Percentiles rank a stretch among this genome's conserved stretches.
Evolutionary conservation across 2,329 filamentous ascomycete genomes (phyloP).

Genomic region (Colletotrichum incanum): DNA sequence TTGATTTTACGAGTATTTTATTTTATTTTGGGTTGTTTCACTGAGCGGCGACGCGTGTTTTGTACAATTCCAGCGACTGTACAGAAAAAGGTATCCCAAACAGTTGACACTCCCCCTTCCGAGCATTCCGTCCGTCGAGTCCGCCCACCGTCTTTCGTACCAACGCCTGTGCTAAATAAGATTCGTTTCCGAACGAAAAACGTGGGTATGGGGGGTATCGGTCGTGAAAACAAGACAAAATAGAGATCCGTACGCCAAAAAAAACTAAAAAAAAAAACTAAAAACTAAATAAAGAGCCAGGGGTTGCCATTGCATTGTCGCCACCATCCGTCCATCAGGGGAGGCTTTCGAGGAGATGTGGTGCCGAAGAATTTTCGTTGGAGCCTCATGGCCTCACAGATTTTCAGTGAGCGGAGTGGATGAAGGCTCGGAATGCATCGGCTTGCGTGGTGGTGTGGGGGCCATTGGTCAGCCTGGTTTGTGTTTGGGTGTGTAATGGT

Average conservation of each 20-base stretch:
- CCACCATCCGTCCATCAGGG: constrained; percentile 8
- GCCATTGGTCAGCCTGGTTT: constrained; percentile 20
- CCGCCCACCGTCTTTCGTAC: constrained; percentile 1
- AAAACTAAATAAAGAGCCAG: neutral
- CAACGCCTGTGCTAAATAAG: constrained; percentile 25
- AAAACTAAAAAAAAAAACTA: no score
- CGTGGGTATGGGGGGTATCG: constrained; percentile 36
- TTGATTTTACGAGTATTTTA: neutral
- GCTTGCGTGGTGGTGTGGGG: constrained; percentile 15
- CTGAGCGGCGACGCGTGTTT: neutral
- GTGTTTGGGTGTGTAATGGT: neutral
- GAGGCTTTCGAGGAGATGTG: neutral
- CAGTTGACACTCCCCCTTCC: neutral
- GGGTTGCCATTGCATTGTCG: neutral
- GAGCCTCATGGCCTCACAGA: constrained; percentile 21
- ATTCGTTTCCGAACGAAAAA: constrained; percentile 5
- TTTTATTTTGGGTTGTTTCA: neutral
- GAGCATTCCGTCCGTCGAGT: neutral
- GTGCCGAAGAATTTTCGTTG: constrained; percentile 30
- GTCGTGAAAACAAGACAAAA: neutral
- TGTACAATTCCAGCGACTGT: neutral
- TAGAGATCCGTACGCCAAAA: neutral
- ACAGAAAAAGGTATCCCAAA: neutral
- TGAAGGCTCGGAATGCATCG: constrained; percentile 34
- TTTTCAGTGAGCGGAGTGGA: neutral